These are phyloP conservation scores for Ascocoryne sarcoides DNA, from an alignment of 2,329 filamentous ascomycete species.

Conservation along the genomic window DNA sequence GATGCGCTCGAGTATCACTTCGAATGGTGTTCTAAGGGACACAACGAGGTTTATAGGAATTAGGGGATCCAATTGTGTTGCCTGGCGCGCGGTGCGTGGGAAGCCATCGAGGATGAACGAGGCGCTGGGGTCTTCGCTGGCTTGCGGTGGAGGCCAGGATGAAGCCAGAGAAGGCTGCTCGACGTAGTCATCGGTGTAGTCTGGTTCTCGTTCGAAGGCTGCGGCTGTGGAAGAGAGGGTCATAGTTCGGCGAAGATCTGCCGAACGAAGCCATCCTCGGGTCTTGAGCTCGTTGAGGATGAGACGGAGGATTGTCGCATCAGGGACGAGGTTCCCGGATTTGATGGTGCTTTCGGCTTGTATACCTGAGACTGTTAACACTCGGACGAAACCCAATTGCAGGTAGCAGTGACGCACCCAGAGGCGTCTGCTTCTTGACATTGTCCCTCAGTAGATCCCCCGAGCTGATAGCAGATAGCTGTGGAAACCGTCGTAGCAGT, in stretches of 20 bases:
- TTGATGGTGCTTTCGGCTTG: conserved; percentile 87
- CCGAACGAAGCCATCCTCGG: conserved; percentile 68
- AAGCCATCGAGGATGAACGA: conserved; percentile 97
- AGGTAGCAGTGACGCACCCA: conserved; percentile 69
- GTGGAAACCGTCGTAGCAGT: conserved; percentile 75
- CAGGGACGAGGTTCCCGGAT: conserved; percentile 79
- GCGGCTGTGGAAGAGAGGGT: conserved; percentile 20
- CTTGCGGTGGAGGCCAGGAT: conserved; percentile 32
- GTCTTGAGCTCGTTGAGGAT: conserved; percentile 83
- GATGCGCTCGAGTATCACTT: conserved; percentile 83
- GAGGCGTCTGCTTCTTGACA: conserved; percentile 77
- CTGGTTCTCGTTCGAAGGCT: conserved; percentile 25
- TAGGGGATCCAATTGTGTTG: conserved; percentile 64
- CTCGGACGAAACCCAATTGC: background rate
- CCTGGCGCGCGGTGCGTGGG: conserved; percentile 78
- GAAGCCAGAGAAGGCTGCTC: conserved; percentile 26
- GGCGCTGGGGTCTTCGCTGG: conserved; percentile 63
- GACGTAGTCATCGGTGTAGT: conserved; percentile 23
- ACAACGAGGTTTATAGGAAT: conserved; percentile 95
- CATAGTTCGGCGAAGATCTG: conserved; percentile 31
- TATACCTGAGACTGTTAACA: conserved; percentile 50
- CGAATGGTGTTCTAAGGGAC: conserved; percentile 73
- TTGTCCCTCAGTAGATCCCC: conserved; percentile 88
- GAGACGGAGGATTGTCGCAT: conserved; percentile 82
- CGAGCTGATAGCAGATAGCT: conserved; percentile 85